These are phyloP conservation scores for Backusella luteola DNA, from an alignment of 192 early-diverging fungal species.

Conservation along the genomic window DNA sequence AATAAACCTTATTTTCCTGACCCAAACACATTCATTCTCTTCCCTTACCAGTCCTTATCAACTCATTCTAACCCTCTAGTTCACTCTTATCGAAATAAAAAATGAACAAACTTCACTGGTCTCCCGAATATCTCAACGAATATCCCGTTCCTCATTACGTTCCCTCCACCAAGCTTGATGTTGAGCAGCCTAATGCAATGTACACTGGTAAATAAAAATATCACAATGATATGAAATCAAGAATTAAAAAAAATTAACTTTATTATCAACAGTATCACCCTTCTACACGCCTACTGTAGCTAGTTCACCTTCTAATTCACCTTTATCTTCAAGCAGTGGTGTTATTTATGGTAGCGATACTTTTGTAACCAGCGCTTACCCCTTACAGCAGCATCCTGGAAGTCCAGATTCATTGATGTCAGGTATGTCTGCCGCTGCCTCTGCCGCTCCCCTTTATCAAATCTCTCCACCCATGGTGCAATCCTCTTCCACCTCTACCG, in stretches of 20 bases:
- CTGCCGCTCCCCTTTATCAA: conserved; percentile 15
- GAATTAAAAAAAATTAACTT: background rate
- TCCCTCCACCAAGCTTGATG: background rate
- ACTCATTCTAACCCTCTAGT: conserved; percentile 10
- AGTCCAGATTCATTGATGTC: conserved; percentile 27
- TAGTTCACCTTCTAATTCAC: background rate
- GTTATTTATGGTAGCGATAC: background rate
- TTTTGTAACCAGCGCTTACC: background rate
- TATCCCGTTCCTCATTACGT: conserved; percentile 12
- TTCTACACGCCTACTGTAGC: conserved; percentile 16
- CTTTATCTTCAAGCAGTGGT: background rate
- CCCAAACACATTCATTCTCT: background rate
- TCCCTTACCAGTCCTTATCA: conserved; percentile 7
- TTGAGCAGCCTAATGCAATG: conserved; percentile 10
- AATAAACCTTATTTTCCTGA: background rate
- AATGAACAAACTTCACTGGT: conserved; percentile 25
- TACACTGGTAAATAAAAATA: conserved; percentile 25
- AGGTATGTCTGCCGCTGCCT: conserved; percentile 12
- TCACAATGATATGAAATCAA: background rate
- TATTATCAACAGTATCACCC: background rate
- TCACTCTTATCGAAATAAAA: conserved; percentile 1
- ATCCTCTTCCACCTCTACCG: conserved; percentile 18
- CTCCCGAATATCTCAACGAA: conserved; percentile 23
- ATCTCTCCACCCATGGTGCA: conserved; percentile 20
- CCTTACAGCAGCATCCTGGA: conserved; percentile 15